These are phyloP conservation scores for Chaetomium cochliodes DNA, from an alignment of 495 filamentous ascomycete species.

Conservation along the genomic window DNA sequence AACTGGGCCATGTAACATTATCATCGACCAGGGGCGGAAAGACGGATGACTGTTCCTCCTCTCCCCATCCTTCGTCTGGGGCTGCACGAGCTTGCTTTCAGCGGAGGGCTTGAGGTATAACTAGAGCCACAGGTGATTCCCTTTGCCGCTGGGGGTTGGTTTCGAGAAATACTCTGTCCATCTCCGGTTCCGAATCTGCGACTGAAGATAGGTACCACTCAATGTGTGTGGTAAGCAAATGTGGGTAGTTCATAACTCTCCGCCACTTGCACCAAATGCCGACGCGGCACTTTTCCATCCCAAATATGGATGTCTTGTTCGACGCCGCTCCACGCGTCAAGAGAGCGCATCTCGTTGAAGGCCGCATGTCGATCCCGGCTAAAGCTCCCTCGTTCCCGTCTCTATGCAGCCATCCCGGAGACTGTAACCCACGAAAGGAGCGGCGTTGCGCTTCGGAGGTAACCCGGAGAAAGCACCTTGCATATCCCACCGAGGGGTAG, in stretches of 20 bases:
- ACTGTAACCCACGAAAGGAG: neutral
- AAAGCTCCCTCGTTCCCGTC: neutral
- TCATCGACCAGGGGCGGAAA: no score
- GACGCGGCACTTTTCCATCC: neutral
- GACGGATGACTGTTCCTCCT: neutral
- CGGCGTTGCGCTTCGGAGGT: neutral
- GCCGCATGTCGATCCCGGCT: conserved; percentile 2
- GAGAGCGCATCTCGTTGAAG: neutral
- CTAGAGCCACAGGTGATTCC: no score
- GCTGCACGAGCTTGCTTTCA: neutral
- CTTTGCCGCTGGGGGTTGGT: no score
- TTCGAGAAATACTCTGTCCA: no score
- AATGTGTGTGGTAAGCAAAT: neutral
- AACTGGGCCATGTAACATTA: neutral
- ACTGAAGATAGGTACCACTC: neutral
- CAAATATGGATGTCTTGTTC: neutral
- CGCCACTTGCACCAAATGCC: neutral
- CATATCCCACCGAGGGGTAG: neutral
- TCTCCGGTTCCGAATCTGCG: neutral
- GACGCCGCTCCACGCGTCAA: neutral
- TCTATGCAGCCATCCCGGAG: neutral
- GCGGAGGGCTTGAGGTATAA: no score
- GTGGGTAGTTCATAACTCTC: neutral
- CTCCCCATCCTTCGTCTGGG: no score
- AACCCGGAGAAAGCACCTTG: neutral